phyloP scores from a whole-genome alignment of 2,329 filamentous ascomycete genomes.

The Ascochyta fabae region DNA sequence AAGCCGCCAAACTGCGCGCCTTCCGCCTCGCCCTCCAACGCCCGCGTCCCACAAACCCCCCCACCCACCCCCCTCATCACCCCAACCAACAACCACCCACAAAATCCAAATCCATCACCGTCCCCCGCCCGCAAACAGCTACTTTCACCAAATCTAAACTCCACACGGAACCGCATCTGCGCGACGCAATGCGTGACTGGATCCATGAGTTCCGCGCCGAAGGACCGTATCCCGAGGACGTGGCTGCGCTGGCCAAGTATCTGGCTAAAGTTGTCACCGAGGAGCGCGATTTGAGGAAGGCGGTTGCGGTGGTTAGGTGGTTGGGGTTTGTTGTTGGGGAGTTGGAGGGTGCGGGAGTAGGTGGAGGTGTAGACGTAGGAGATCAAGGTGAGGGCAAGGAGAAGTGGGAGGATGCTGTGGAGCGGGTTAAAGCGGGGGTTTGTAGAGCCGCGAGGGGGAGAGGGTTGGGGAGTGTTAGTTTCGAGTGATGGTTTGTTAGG shows the following conservation, averaged over 20 bases:
- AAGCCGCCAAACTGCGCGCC: slow-evolving; percentile 34
- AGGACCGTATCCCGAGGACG: slow-evolving; percentile 80
- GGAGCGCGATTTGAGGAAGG: slow-evolving; percentile 81
- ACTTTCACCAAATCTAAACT: slow-evolving; percentile 68
- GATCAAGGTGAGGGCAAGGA: slow-evolving; percentile 7
- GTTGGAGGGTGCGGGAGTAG: slow-evolving; percentile 4
- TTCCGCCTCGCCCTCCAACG: slow-evolving; percentile 39
- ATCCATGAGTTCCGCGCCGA: slow-evolving; percentile 72
- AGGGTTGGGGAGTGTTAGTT: slow-evolving; percentile 54
- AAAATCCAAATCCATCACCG: slow-evolving; percentile 41
- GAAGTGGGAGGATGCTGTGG: slow-evolving; percentile 49
- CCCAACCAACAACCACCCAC: not conserved
- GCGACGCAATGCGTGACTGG: slow-evolving; percentile 79
- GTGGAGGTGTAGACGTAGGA: not conserved
- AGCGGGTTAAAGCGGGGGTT: slow-evolving; percentile 51
- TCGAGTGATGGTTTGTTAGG: slow-evolving; percentile 17
- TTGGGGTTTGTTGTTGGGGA: slow-evolving; percentile 50
- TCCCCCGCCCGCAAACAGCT: slow-evolving; percentile 60
- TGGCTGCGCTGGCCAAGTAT: slow-evolving; percentile 75
- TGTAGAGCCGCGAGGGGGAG: slow-evolving; percentile 52
- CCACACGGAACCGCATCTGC: slow-evolving; percentile 66
- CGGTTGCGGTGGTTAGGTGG: slow-evolving; percentile 73
- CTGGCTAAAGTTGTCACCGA: slow-evolving; percentile 73
- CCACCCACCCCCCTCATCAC: not conserved
- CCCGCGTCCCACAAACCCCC: slow-evolving; percentile 20